A percentile compares a stretch with the other conserved stretches of the same genome.
Evolutionary conservation across 495 filamentous ascomycete species (phyloP).

Genomic region (Daldinia bambusicola): DNA sequence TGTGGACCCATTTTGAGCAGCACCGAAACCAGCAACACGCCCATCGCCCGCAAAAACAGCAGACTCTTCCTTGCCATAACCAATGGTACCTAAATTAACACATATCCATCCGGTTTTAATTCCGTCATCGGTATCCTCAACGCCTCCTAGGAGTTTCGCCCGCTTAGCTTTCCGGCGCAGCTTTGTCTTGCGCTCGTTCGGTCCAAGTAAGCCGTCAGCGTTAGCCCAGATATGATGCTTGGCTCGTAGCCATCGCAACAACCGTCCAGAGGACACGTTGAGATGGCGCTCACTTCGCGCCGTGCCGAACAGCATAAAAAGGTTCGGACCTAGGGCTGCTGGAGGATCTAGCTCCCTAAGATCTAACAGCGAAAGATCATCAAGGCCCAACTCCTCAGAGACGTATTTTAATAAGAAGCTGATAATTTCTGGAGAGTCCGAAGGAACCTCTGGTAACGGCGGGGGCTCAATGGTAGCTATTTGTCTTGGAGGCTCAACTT

Average conservation of each 20-base stretch:
- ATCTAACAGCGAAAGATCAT: conserved; percentile 80
- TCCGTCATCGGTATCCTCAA: conserved; percentile 73
- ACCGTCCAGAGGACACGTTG: conserved; percentile 88
- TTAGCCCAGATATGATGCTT: conserved; percentile 74
- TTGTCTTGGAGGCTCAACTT: conserved; percentile 68
- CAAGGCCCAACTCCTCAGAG: conserved; percentile 83
- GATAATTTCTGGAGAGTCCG: conserved; percentile 76
- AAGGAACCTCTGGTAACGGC: conserved; percentile 79
- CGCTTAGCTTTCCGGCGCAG: conserved; percentile 80
- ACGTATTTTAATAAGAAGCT: conserved; percentile 77
- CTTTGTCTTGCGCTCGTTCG: conserved; percentile 90
- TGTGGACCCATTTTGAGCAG: conserved; percentile 61
- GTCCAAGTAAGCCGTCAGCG: conserved; percentile 88
- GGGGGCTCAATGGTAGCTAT: conserved; percentile 67
- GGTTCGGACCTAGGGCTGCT: conserved; percentile 83
- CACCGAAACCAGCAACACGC: conserved; percentile 80
- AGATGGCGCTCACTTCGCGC: conserved; percentile 93
- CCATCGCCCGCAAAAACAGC: conserved; percentile 55
- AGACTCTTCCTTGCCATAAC: conserved; percentile 58
- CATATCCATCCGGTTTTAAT: conserved; percentile 95
- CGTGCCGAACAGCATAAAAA: conserved; percentile 94
- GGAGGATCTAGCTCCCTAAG: conserved; percentile 85
- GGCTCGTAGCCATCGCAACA: conserved; percentile 85
- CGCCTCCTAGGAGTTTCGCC: conserved; percentile 72
- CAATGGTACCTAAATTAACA: conserved; percentile 82